Conservation (phyloP, 2,329 filamentous ascomycete genomes). For the Colletotrichum aenigma region DNA sequence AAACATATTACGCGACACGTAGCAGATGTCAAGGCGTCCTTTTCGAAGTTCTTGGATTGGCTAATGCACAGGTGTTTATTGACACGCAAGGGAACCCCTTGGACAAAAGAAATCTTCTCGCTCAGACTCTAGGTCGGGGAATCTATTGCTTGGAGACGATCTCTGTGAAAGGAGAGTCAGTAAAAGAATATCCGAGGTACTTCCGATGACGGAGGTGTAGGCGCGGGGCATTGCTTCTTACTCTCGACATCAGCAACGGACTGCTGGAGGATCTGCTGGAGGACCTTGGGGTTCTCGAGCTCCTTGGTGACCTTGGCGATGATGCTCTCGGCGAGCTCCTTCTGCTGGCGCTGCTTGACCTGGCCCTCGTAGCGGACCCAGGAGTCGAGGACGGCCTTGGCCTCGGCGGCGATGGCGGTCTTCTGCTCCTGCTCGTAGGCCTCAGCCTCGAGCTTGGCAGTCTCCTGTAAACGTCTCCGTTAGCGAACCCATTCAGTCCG, state of each 20-base stretch:
- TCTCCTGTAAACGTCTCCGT: constrained; percentile 69
- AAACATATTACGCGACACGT: constrained; percentile 11
- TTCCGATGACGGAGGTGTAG: not conserved
- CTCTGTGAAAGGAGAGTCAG: constrained; percentile 49
- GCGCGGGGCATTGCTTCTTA: constrained; percentile 44
- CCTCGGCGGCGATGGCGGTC: constrained; percentile 89
- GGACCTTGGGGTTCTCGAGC: constrained; percentile 94
- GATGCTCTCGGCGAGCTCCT: constrained; percentile 88
- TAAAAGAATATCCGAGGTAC: not conserved
- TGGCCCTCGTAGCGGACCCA: constrained; percentile 99
- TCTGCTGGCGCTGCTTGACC: constrained; percentile 98
- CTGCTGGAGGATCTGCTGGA: constrained; percentile 98
- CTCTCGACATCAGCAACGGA: constrained; percentile 96
- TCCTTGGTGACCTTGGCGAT: constrained; percentile 99
- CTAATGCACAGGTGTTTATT: constrained; percentile 68
- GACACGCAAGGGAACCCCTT: constrained; percentile 47
- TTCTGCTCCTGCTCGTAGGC: constrained; percentile 97
- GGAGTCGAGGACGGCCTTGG: constrained; percentile 93
- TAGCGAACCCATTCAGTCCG: not conserved
- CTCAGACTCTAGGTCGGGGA: constrained; percentile 27
- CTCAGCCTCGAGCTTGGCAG: constrained; percentile 92
- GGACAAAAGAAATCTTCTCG: constrained; percentile 55
- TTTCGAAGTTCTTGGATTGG: constrained; percentile 45
- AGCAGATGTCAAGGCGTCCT: not conserved
- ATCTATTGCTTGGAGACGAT: constrained; percentile 71